These are phyloP conservation scores for Diaporthe caulivora DNA, from an alignment of 2,329 filamentous ascomycete genomes.

Conservation along the genomic window DNA sequence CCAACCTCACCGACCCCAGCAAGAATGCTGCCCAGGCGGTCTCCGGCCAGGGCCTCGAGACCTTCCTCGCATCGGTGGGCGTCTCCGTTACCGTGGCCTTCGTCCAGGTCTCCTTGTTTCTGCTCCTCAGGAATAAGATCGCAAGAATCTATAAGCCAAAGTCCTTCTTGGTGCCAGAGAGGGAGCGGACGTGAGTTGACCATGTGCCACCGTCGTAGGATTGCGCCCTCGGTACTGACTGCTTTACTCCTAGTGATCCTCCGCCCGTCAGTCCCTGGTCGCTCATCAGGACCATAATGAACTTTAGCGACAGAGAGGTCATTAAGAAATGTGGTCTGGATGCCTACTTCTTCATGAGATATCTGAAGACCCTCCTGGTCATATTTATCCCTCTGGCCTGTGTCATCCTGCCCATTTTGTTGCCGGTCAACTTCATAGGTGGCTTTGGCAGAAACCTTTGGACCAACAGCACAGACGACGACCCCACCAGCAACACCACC, in stretches of 20 bases:
- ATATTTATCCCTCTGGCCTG: conserved; percentile 89
- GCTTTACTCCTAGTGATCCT: conserved; percentile 57
- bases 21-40: conserved; percentile 46
- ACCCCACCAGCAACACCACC: conserved; percentile 55
- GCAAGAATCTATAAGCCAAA: conserved; percentile 88
- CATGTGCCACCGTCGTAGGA: no score
- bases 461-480: conserved; percentile 52
- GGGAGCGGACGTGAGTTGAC: conserved; percentile 73
- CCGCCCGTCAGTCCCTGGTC: conserved; percentile 71
- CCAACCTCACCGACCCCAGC: conserved; percentile 34
- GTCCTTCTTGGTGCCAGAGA: conserved; percentile 87
- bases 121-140: conserved; percentile 81
- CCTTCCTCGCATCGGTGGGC: conserved; percentile 75
- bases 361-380: conserved; percentile 80
- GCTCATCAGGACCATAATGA: conserved; percentile 70
- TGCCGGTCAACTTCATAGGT: conserved; percentile 85
- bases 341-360: conserved; percentile 97
- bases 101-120: conserved; percentile 76
- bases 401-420: conserved; percentile 84
- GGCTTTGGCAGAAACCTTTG: conserved; percentile 67
- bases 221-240: neutral
- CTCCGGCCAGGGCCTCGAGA: conserved; percentile 59
- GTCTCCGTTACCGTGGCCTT: conserved; percentile 74
- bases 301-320: conserved; percentile 81
- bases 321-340: conserved; percentile 97